Conservation (phyloP, 2,329 filamentous ascomycete genomes). For the Leptographium lundbergii region DNA sequence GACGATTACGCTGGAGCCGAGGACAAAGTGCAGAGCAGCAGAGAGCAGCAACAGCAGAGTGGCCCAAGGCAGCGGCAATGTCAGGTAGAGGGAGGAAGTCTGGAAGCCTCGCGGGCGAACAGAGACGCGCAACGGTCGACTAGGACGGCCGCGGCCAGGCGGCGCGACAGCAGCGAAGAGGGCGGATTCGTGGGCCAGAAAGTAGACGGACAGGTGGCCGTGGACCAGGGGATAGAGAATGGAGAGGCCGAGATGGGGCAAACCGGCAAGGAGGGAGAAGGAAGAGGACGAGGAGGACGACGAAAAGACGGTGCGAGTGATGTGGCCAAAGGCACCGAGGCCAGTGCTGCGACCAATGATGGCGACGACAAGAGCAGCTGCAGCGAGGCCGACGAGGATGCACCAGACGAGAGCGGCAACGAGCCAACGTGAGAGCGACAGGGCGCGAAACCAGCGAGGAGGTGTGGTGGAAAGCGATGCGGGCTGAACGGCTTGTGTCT, state of each 20-base stretch:
- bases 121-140: slow-evolving; percentile 31
- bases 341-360: slow-evolving; percentile 11
- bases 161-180: slow-evolving; percentile 22
- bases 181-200: slow-evolving; percentile 36
- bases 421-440: slow-evolving; percentile 29
- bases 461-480: neutral
- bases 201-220: slow-evolving; percentile 33
- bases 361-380: slow-evolving; percentile 25
- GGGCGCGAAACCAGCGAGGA: slow-evolving; percentile 29
- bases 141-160: slow-evolving; percentile 11
- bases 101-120: slow-evolving; percentile 30
- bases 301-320: slow-evolving; percentile 20
- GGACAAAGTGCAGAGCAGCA: slow-evolving; percentile 28
- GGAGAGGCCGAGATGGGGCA: slow-evolving; percentile 36
- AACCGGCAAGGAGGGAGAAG: slow-evolving; percentile 25
- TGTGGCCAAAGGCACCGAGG: slow-evolving; percentile 26
- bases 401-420: slow-evolving; percentile 27
- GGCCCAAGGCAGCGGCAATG: slow-evolving; percentile 32
- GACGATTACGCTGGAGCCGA: slow-evolving; percentile 31
- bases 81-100: slow-evolving; percentile 34
- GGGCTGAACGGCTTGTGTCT: neutral
- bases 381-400: slow-evolving; percentile 22
- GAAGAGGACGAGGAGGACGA: slow-evolving; percentile 14
- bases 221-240: slow-evolving; percentile 35
- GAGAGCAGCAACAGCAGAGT: slow-evolving; percentile 32